Evolutionary conservation across 2,329 filamentous ascomycete species (phyloP), one percentile per base, ranked within the genome.

Genomic region (Ophiosphaerella narmari): DNA sequence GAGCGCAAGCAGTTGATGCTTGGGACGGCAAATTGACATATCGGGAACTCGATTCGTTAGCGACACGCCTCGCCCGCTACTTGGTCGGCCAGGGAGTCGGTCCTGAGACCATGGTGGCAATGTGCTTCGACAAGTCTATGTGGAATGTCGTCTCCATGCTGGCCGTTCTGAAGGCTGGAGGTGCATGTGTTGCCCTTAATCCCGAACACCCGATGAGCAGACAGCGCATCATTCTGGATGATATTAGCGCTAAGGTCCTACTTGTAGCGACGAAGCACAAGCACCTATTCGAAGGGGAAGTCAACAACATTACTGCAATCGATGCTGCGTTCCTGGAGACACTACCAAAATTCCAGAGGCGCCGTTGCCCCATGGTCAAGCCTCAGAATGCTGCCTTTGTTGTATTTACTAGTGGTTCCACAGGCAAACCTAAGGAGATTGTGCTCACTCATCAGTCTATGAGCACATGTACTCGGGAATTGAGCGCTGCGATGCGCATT

Each of bases 231-330:
- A 37, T 36, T 34, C 52, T 29, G 7, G 26, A 29, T 11, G 26
- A 29, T 11, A 29, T 29, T 11, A 29, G 26, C 26, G 26, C 26
- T 6, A 29, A 29, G 26, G 50, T 41, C 12, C 86, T 93, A 2
- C 93, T 88, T 68, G 93, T 89, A 0, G 90, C 88, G n/a, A 90
- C 90, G 2, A 91, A 86, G 21, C 93, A 89, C 0, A 90, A 43
- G 18, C 9, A 34, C 11, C 24, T 54, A 11, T 51, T 55, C 33
- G 46, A 14, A 12, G 18, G 31, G 8, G 45, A 55, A 29, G 31
- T 53, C 16, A 21, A 52, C 11, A 31, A 43, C 13, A 46, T 53
- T 11, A 26, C 51, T 9, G 36, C 29, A n/a, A 38, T 54, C 9
- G 45, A 52, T 39, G 32, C 41, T 13, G 39, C 46, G 7, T 33